phyloP scores from a whole-genome alignment of 306 rosid genomes.

The Begonia peltatifolia region DNA sequence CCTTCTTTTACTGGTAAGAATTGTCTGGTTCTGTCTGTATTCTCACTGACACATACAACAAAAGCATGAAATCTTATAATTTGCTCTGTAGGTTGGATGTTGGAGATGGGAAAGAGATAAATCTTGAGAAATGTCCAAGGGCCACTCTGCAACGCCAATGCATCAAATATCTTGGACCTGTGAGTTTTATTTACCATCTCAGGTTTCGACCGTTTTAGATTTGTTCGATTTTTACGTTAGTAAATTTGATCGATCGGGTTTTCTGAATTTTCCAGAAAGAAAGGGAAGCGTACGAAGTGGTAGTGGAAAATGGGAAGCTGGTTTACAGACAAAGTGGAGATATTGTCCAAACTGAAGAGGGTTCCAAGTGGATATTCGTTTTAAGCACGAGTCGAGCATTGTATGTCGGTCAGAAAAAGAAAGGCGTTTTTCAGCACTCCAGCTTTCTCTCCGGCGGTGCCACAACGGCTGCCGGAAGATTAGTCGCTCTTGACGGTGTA shows the following conservation, averaged over 20 bases:
- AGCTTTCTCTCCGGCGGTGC: conserved; percentile 84
- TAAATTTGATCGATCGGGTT: too few relatives aligned
- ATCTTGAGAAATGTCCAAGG: conserved; percentile 46
- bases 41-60: too few relatives aligned
- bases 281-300: conserved; percentile 61
- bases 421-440: conserved; percentile 79
- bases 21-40: too few relatives aligned
- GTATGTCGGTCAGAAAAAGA: conserved; percentile 63
- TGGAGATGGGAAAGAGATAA: conserved; percentile 77
- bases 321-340: conserved; percentile 30
- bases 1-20: conserved; percentile 71
- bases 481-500: conserved; percentile 48
- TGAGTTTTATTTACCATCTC: conserved; percentile 17
- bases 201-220: too few relatives aligned
- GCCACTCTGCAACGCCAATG: conserved; percentile 42
- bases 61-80: too few relatives aligned
- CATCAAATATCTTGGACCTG: conserved; percentile 72
- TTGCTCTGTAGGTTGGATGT: conserved; percentile 61
- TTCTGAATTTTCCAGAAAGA: conserved; percentile 36
- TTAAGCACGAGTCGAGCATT: conserved; percentile 51
- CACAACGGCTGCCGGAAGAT: conserved; percentile 67
- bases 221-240: too few relatives aligned
- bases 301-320: conserved; percentile 37
- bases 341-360: conserved; percentile 37
- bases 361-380: conserved; percentile 83